Evolutionary conservation across 2,329 filamentous ascomycete genomes (phyloP).

Genomic region (Talaromyces sp.): DNA sequence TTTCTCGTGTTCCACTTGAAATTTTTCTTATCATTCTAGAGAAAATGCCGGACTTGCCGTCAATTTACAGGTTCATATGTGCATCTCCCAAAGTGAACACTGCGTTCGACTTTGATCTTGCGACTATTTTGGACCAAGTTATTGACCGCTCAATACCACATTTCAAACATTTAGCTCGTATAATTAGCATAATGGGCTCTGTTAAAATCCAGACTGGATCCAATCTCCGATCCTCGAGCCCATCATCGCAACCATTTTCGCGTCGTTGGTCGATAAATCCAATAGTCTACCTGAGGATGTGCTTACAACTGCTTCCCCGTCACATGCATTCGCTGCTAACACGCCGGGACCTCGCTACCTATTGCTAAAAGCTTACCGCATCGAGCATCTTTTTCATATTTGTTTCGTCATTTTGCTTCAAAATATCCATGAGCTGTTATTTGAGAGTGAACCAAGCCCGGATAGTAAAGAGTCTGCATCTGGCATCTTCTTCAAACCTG

Average conservation of each 20-base stretch:
- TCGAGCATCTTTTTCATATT: constrained; percentile 6
- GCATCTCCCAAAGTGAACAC: background rate
- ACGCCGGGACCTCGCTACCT: constrained; percentile 1
- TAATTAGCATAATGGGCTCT: constrained; percentile 6
- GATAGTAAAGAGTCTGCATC: background rate
- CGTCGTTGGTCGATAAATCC: background rate
- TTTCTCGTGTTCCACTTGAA: constrained; percentile 3
- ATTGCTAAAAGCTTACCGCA: constrained; percentile 7
- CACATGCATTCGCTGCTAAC: background rate
- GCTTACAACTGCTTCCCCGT: constrained; percentile 2
- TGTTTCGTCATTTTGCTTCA: constrained; percentile 7
- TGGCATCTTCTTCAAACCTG: background rate
- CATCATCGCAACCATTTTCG: background rate
- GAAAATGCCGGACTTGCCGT: constrained; percentile 1
- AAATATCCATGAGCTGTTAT: constrained; percentile 6
- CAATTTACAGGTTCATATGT: constrained; percentile 5
- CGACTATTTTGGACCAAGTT: constrained; percentile 1
- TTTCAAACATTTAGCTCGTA: constrained; percentile 8
- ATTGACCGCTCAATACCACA: constrained; percentile 7
- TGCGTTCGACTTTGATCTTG: background rate
- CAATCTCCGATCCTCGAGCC: background rate
- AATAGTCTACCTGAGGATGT: background rate
- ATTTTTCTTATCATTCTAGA: background rate
- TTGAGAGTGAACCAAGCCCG: background rate
- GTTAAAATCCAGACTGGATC: background rate